phyloP scores from a whole-genome alignment of 1,139 yeast species.

The Sugiyamaella grinbergsii region DNA sequence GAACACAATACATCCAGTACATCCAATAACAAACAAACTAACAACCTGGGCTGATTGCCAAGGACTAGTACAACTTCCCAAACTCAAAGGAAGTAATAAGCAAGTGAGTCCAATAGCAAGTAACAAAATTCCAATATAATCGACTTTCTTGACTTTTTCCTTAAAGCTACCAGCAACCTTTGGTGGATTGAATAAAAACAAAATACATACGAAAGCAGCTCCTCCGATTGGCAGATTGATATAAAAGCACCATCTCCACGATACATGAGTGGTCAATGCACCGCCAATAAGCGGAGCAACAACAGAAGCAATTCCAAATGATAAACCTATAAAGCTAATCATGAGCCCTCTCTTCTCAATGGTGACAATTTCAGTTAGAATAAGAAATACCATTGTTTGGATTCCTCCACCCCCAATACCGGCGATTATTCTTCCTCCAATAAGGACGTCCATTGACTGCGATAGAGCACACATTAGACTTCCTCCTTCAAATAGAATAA shows the following conservation, averaged over 20 bases:
- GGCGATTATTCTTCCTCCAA: constrained; percentile 70
- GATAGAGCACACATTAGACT: constrained; percentile 63
- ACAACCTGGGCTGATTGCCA: constrained; percentile 63
- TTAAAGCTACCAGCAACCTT: constrained; percentile 47
- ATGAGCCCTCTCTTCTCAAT: constrained; percentile 57
- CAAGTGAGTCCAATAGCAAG: constrained; percentile 49
- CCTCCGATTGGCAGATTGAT: constrained; percentile 73
- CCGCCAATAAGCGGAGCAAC: constrained; percentile 73
- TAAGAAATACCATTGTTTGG: constrained; percentile 59
- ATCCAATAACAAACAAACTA: constrained; percentile 57
- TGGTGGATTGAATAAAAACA: constrained; percentile 56
- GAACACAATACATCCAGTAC: constrained; percentile 47
- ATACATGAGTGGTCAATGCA: constrained; percentile 57
- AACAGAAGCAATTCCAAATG: constrained; percentile 60
- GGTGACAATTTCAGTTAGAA: constrained; percentile 64
- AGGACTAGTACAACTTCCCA: constrained; percentile 50
- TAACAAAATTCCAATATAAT: constrained; percentile 51
- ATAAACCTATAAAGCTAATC: constrained; percentile 53
- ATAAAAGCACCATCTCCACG: constrained; percentile 82
- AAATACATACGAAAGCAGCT: constrained; percentile 50
- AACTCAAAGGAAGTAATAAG: constrained; percentile 53
- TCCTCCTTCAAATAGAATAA: constrained; percentile 63
- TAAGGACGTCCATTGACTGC: constrained; percentile 57
- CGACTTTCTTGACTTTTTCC: constrained; percentile 50
- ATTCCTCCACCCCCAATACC: constrained; percentile 81